phyloP scores from a whole-genome alignment of 2,329 filamentous ascomycete species.

The Colletotrichum eremochloae region DNA sequence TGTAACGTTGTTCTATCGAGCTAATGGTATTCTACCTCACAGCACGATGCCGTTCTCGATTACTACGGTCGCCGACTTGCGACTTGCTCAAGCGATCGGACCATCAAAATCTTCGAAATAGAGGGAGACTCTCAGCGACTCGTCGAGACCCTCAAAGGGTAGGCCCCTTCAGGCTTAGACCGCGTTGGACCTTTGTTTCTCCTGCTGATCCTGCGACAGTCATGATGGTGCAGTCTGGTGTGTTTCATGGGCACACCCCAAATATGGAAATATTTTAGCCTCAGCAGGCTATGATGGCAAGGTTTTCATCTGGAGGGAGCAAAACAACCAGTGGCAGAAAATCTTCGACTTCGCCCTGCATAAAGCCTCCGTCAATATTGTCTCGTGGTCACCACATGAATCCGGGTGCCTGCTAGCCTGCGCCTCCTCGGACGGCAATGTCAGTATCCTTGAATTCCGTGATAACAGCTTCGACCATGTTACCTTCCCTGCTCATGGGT shows the following conservation, averaged over 20 bases:
- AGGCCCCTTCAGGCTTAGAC: constrained; percentile 49
- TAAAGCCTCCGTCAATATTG: constrained; percentile 96
- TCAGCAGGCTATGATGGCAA: constrained; percentile 97
- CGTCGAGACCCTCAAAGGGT: constrained; percentile 95
- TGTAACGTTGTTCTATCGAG: background rate
- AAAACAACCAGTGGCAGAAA: constrained; percentile 80
- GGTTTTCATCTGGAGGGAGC: constrained; percentile 98
- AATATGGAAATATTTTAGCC: constrained; percentile 97
- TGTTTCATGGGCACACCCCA: constrained; percentile 97
- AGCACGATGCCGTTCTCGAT: constrained; percentile 98
- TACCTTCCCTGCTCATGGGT: constrained; percentile 90
- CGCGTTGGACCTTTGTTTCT: constrained; percentile 6
- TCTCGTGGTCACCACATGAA: constrained; percentile 98
- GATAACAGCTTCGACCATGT: constrained; percentile 93
- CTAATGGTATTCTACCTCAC: constrained; percentile 17
- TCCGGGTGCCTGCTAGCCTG: constrained; percentile 94
- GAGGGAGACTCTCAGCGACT: constrained; percentile 92
- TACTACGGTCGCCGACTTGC: constrained; percentile 97
- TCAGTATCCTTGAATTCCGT: constrained; percentile 95
- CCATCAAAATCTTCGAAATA: constrained; percentile 99
- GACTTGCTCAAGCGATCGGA: constrained; percentile 97
- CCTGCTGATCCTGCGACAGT: constrained; percentile 59
- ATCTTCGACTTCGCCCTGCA: constrained; percentile 95
- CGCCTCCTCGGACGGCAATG: constrained; percentile 92
- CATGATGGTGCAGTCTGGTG: constrained; percentile 99